These are phyloP conservation scores for Chlamydomonas schloesseri DNA, from an alignment of 139 green algal genomes.

Conservation along the genomic window DNA sequence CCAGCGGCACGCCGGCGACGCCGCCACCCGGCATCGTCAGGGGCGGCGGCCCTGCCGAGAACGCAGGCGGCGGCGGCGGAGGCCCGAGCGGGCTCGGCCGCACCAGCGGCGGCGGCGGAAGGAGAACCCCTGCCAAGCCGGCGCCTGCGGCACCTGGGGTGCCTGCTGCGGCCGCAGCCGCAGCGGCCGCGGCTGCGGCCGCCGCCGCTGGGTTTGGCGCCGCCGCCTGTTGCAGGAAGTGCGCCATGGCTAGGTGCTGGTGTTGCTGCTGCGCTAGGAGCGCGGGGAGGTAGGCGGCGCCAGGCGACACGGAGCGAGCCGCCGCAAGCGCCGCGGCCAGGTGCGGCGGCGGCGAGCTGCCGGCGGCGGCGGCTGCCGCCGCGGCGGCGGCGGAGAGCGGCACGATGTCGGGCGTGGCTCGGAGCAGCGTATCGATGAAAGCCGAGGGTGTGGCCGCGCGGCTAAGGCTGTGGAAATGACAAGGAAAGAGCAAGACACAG, in stretches of 20 bases:
- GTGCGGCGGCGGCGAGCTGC: conserved; percentile 10
- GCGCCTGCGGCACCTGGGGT: background rate
- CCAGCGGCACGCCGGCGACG: background rate
- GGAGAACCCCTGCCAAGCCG: background rate
- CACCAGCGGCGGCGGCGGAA: conserved; percentile 15
- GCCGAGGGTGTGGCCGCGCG: conserved; percentile 22
- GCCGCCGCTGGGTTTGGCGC: background rate
- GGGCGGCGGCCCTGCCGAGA: background rate
- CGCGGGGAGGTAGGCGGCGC: conserved; percentile 16
- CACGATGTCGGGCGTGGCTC: conserved; percentile 28
- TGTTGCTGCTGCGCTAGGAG: conserved; percentile 17
- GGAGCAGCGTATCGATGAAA: conserved; percentile 20
- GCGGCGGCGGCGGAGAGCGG: background rate
- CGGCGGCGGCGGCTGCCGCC: background rate
- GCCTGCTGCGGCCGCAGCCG: conserved; percentile 12
- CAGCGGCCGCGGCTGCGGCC: background rate
- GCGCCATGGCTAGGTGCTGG: background rate
- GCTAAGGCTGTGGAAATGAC: conserved; percentile 9
- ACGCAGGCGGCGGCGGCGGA: background rate
- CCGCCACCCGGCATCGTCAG: too few relatives aligned
- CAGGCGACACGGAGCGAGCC: conserved; percentile 10
- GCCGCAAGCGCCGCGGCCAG: conserved; percentile 9
- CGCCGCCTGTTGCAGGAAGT: background rate
- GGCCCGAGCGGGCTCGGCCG: background rate
- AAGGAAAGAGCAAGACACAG: too few relatives aligned